These are phyloP conservation scores for Peronospora belbahrii DNA, from an alignment of 352 stramenopile genomes.

Conservation along the genomic window DNA sequence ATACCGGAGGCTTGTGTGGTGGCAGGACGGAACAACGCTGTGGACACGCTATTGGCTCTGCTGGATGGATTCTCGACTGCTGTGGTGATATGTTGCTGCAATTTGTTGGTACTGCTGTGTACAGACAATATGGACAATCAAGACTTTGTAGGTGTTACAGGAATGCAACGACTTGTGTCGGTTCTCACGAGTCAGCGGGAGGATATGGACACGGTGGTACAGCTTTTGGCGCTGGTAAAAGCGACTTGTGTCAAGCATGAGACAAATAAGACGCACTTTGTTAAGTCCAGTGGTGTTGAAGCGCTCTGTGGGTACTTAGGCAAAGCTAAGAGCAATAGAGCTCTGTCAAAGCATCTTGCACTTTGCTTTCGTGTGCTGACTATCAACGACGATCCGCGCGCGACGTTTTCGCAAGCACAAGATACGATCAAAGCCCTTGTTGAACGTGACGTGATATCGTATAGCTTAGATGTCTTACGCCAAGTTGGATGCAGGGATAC, in stretches of 20 bases:
- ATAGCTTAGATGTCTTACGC: slow-evolving; percentile 35
- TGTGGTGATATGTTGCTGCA: slow-evolving; percentile 11
- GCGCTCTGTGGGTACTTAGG: slow-evolving; percentile 29
- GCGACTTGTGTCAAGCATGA: slow-evolving; percentile 53
- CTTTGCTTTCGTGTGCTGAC: slow-evolving; percentile 50
- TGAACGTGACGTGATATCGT: slow-evolving; percentile 41
- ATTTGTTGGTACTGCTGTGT: slow-evolving; percentile 32
- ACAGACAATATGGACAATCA: slow-evolving; percentile 51
- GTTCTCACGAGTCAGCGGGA: slow-evolving; percentile 12
- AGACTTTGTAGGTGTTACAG: slow-evolving; percentile 40
- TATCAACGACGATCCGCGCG: slow-evolving; percentile 61
- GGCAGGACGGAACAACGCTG: slow-evolving; percentile 46
- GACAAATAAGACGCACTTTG: slow-evolving; percentile 57
- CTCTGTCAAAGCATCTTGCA: slow-evolving; percentile 45
- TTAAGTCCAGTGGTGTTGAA: slow-evolving; percentile 38
- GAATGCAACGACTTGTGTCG: slow-evolving; percentile 32
- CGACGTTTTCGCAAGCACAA: slow-evolving; percentile 60
- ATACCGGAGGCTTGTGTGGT: slow-evolving; percentile 52
- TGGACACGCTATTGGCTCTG: slow-evolving; percentile 37
- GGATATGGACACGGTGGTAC: slow-evolving; percentile 9
- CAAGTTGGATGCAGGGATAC: slow-evolving; percentile 3
- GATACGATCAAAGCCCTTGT: slow-evolving; percentile 62
- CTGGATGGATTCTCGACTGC: slow-evolving; percentile 15
- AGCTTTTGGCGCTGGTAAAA: slow-evolving; percentile 32
- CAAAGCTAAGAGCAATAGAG: slow-evolving; percentile 21